Evolutionary conservation across 768 basidiomycete species (phyloP), one percentile per base, ranked within the genome.

Genomic region (Kwoniella sp.): DNA sequence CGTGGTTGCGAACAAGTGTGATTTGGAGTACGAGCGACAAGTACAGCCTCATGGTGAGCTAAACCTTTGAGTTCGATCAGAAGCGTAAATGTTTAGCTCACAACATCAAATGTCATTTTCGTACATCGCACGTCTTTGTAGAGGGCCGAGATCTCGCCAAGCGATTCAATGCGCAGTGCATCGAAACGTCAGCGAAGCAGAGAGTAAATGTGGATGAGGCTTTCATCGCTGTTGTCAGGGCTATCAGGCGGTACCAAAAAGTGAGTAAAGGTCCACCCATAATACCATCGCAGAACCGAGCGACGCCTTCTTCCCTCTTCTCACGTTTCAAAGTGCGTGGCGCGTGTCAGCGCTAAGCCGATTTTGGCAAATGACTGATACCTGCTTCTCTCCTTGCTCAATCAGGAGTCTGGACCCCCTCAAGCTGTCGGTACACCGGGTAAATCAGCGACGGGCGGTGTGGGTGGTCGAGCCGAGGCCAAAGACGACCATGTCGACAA

Each of bases 61-160:
- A 24, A 57, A 19, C 3, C 40, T 19, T 3, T 6, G 40, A 19
- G 8, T 10, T 10, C 17, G 40, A 44, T 19, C 8, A 9, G 17
- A 9, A 44, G 40, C 17, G 40, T n/a, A n/a, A n/a, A n/a, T n/a
- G n/a, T n/a, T n/a, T n/a, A n/a, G n/a, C n/a, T n/a, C n/a, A n/a
- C n/a, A n/a, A n/a, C n/a, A n/a, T n/a, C n/a, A n/a, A n/a, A n/a
- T n/a, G n/a, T n/a, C n/a, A n/a, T n/a, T n/a, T n/a, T n/a, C n/a
- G n/a, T n/a, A n/a, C n/a, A n/a, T 22, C 19, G n/a, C 25, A 17
- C 15, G 21, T 30, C 29, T 29, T 9, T 13, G 15, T 80, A 96
- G 95, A 98, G 92, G 96, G 96, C 5, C 90, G 91, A 57, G 92
- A 96, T 72, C 87, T 98, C 55, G 96, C 96, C 0, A 92, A 92